Evolutionary conservation across 768 basidiomycete genomes (phyloP), one percentile per base, ranked within the genome.

Genomic region (Xerocomellus dryophilus): DNA sequence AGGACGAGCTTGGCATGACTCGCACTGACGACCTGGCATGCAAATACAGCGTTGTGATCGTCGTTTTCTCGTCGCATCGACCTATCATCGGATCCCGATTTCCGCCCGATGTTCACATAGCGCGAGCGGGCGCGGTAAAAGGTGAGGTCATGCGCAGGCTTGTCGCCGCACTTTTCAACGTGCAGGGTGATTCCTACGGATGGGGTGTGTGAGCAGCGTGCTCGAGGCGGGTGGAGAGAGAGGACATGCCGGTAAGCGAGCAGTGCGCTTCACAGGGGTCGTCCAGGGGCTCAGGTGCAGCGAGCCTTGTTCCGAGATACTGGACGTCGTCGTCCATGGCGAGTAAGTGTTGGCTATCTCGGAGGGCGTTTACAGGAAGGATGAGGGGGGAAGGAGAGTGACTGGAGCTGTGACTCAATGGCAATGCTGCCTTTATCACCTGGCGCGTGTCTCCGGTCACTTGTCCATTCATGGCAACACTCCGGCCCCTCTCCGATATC

Each of bases 11-110:
- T 88, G 52, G 89, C 88, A 73, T 92, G 89, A 63, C 74, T 81
- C 23, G 89, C 80, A 67, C 86, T 89, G 58, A 92, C 85, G 43
- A 91, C 89, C 29, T 87, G 84, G 64, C 89, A 90, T 45, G 82
- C 72, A 59, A 90, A 90, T 68, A 83, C 78, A 15, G 82, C 86
- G 52, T 76, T 77, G 50, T 77, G 76, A 45, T 67, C 66, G 23
- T 77, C 75, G 46, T 68, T 69, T 52, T 73, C 75, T 43, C 69
- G 64, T 44, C 70, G 65, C 69, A 74, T 68, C 57, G 71, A 66
- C 53, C 66, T 73, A 38, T 66, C 61, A 59, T 81, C 76, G 51
- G 74, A 75, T 18, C 78, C 66, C 10, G 88, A 82, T 54, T 82
- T 82, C 43, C 89, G 83, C 5, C 89, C 89, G 63, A 91, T 82